These are phyloP conservation scores for Apostasia ramifera DNA, from an alignment of 106 monocot genomes.

Conservation along the genomic window DNA sequence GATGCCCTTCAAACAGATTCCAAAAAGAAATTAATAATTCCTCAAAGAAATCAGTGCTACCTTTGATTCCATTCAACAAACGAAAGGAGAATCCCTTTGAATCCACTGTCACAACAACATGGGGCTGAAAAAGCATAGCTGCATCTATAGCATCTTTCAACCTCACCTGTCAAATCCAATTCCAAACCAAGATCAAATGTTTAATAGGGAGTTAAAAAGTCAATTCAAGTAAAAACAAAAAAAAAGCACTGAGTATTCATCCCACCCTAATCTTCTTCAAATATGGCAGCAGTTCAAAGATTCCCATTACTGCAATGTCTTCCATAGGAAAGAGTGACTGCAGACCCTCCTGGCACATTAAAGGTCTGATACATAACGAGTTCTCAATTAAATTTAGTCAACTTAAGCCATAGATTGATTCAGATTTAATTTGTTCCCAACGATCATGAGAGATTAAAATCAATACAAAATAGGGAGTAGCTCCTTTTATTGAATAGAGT, in stretches of 20 bases:
- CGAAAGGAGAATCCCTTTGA: conserved; percentile 97
- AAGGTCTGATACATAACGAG: conserved; percentile 25
- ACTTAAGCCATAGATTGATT: neutral
- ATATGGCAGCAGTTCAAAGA: conserved; percentile 89
- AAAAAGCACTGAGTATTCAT: too few relatives aligned
- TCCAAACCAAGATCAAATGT: conserved; percentile 1
- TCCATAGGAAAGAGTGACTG: conserved; percentile 86
- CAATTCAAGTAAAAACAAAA: neutral
- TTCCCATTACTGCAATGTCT: conserved; percentile 93
- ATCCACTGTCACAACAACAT: conserved; percentile 90
- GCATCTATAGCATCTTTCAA: conserved; percentile 50
- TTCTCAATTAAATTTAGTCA: conserved; percentile 3
- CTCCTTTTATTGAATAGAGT: too few relatives aligned
- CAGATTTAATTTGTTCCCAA: too few relatives aligned
- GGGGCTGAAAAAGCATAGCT: conserved; percentile 62
- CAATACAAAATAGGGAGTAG: too few relatives aligned
- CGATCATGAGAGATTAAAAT: too few relatives aligned
- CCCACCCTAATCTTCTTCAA: conserved; percentile 68
- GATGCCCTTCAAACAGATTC: neutral
- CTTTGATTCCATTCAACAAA: conserved; percentile 55
- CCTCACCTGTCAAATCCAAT: conserved; percentile 41
- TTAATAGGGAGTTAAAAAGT: neutral
- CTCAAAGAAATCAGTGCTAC: conserved; percentile 22
- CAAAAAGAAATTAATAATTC: neutral
- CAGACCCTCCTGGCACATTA: conserved; percentile 73